Evolutionary conservation across 441 rosid species (phyloP), one percentile per base, ranked within the genome.

Genomic region (Adansonia madagascariensis): DNA sequence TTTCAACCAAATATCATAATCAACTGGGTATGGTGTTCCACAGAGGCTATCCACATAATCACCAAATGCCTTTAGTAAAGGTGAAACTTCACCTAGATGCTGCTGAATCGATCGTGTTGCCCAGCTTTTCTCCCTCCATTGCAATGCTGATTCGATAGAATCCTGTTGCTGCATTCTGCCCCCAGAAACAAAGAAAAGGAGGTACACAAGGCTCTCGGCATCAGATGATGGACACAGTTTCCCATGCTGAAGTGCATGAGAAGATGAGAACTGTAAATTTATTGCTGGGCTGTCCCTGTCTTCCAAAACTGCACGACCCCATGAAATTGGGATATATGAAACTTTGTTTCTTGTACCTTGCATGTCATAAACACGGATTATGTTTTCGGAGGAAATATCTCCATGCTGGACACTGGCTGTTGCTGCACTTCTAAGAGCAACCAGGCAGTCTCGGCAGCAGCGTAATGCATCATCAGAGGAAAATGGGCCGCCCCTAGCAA

Each of bases 291-390:
- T 85, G 65, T 90, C 94, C 68, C 86, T 82, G 59, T 90, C 94
- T 83, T 90, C 94, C 31, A 90, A 74, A 55, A 90, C 90, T 6
- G 92, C 92, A 70, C 83, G 92, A 6, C 92, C 94, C 94, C 94
- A 89, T 0, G 90, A 86, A 8, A 79, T 62, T 18, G 84, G 89
- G n/a, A 89, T 77, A 41, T 87, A 84, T 12, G 66, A 52, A 57
- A 59, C 73, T 44, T 67, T 80, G 73, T 50, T 66, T 47, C 81
- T 78, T 2, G 57, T 67, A 18, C 81, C 85, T 11, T 75, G 80
- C 22, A 74, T 57, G 52, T 85, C 84, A 15, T 76, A 59, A 17
- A 84, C 81, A 24, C 86, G 78, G 4, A 89, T 78, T 55, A 90
- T 80, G 77, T 87, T 89, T 79, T 90, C 90, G 0, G 94, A 87